These are phyloP conservation scores for Xerocomus potaroensis DNA, from an alignment of 768 basidiomycete genomes.

Conservation along the genomic window DNA sequence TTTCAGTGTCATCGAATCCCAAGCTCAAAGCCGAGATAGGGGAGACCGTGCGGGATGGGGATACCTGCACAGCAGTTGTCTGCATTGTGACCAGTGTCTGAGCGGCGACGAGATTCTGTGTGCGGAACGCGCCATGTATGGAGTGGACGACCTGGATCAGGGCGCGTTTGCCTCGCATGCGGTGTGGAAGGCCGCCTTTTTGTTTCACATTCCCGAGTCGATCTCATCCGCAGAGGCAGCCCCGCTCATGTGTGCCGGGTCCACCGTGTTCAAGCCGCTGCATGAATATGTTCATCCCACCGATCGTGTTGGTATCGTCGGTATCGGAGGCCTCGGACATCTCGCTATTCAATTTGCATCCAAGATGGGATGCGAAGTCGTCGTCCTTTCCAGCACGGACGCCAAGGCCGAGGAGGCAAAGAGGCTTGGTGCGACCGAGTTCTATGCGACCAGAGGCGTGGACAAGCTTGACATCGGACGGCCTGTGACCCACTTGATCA, in stretches of 20 bases:
- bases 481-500: slow-evolving; percentile 29
- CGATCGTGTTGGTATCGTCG: slow-evolving; percentile 33
- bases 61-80: slow-evolving; percentile 31
- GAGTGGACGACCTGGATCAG: slow-evolving; percentile 24
- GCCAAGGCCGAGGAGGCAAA: slow-evolving; percentile 31
- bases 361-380: slow-evolving; percentile 38
- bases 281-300: slow-evolving; percentile 24
- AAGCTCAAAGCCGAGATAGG: slow-evolving; percentile 10
- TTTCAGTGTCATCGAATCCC: background rate
- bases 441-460: slow-evolving; percentile 28
- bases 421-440: slow-evolving; percentile 34
- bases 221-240: slow-evolving; percentile 30
- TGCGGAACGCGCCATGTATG: slow-evolving; percentile 23
- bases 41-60: slow-evolving; percentile 38
- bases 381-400: slow-evolving; percentile 33
- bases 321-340: slow-evolving; percentile 36
- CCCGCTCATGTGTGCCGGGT: slow-evolving; percentile 37
- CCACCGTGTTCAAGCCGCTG: slow-evolving; percentile 31
- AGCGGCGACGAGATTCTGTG: slow-evolving; percentile 32
- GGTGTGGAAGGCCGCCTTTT: slow-evolving; percentile 31
- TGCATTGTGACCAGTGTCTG: slow-evolving; percentile 32
- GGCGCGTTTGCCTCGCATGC: slow-evolving; percentile 36
- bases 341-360: slow-evolving; percentile 37
- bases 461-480: slow-evolving; percentile 24
- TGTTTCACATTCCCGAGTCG: slow-evolving; percentile 33